Evolutionary conservation across 805 yeast species (phyloP).

Genomic region (Nakazawaea ernobii): DNA sequence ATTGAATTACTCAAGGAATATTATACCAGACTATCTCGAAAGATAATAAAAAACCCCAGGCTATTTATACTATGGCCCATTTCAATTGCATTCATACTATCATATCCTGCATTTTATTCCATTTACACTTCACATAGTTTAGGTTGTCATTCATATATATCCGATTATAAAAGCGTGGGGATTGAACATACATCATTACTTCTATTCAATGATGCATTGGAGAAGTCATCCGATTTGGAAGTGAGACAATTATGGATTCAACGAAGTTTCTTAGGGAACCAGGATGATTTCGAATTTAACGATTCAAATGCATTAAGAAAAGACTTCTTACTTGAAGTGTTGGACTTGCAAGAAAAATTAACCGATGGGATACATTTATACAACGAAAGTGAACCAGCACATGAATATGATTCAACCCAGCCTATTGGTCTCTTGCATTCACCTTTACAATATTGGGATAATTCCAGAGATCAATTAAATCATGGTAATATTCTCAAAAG

Average conservation of each 20-base stretch:
- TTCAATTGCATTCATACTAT: constrained; percentile 36
- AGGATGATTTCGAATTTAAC: constrained; percentile 9
- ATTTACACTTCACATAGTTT: constrained; percentile 22
- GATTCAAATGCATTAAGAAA: constrained; percentile 28
- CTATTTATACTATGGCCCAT: constrained; percentile 44
- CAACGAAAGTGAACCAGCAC: not conserved
- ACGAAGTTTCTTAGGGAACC: constrained; percentile 18
- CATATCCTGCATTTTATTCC: constrained; percentile 43
- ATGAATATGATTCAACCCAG: not conserved
- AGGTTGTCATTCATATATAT: constrained; percentile 10
- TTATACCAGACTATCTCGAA: constrained; percentile 18
- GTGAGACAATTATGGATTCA: constrained; percentile 31
- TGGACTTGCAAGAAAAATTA: constrained; percentile 28
- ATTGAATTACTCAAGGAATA: constrained; percentile 5
- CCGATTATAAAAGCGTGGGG: constrained; percentile 14
- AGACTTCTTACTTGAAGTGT: constrained; percentile 27
- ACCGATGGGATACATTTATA: constrained; percentile 17
- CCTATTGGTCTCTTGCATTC: constrained; percentile 26
- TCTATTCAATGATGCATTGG: constrained; percentile 8
- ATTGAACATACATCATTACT: constrained; percentile 4
- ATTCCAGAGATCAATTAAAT: constrained; percentile 20
- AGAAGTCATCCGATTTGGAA: constrained; percentile 15
- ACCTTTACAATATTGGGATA: constrained; percentile 39
- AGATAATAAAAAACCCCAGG: constrained; percentile 32
- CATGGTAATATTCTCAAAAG: constrained; percentile 35